Evolutionary conservation across 2,329 filamentous ascomycete genomes (phyloP).

Genomic region (Colletotrichum euphorbiae): DNA sequence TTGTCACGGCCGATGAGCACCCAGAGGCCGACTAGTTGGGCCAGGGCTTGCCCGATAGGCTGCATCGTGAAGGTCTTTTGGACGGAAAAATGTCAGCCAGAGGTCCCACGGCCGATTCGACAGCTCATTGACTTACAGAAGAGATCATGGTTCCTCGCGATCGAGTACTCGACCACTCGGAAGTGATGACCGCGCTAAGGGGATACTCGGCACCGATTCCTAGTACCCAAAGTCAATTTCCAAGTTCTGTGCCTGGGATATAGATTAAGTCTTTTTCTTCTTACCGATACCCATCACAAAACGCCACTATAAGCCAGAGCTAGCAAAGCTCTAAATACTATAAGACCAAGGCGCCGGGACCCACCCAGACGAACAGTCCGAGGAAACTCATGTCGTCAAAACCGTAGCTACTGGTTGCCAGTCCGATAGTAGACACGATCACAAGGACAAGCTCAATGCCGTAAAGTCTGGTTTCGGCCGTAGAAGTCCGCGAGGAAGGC

Average conservation of each 20-base stretch:
- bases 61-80: slow-evolving; percentile 70
- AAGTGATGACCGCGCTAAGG: slow-evolving; percentile 73
- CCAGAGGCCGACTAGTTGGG: slow-evolving; percentile 70
- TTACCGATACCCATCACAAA: slow-evolving; percentile 66
- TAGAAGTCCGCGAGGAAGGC: slow-evolving; percentile 66
- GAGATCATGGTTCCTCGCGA: slow-evolving; percentile 77
- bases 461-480: slow-evolving; percentile 66
- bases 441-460: slow-evolving; percentile 68
- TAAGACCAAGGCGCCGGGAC: slow-evolving; percentile 25
- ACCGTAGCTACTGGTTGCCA: slow-evolving; percentile 63
- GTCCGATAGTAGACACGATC: slow-evolving; percentile 67
- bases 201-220: slow-evolving; percentile 74
- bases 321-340: not conserved
- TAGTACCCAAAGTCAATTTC: not conserved
- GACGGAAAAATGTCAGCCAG: not conserved
- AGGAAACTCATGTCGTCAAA: slow-evolving; percentile 63
- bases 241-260: not conserved
- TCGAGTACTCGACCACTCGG: slow-evolving; percentile 72
- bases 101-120: not conserved
- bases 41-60: slow-evolving; percentile 73
- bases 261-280: not conserved
- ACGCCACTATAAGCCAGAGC: slow-evolving; percentile 54
- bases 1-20: slow-evolving; percentile 60
- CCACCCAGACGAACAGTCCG: slow-evolving; percentile 61
- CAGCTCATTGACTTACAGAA: slow-evolving; percentile 55